phyloP scores from a whole-genome alignment of 2,329 filamentous ascomycete genomes.

The Fusarium sp. region DNA sequence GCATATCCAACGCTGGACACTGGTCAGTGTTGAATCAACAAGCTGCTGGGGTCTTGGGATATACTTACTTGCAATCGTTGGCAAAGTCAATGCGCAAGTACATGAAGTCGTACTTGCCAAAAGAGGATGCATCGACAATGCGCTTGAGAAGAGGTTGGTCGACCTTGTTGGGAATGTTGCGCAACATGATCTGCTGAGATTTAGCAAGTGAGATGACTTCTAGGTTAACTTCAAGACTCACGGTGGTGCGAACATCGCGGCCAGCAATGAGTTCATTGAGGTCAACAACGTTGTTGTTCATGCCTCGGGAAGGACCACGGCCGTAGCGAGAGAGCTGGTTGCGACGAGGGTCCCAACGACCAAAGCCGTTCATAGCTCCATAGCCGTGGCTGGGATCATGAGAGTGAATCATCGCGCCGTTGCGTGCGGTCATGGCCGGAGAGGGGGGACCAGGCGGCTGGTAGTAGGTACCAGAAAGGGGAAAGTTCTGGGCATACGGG shows the following conservation, averaged over 20 bases:
- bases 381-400: conserved; percentile 17
- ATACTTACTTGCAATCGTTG: conserved; percentile 84
- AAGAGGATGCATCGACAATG: conserved; percentile 83
- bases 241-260: conserved; percentile 82
- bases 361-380: background rate
- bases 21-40: conserved; percentile 44
- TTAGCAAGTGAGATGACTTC: background rate
- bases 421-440: conserved; percentile 54
- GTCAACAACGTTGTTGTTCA: conserved; percentile 74
- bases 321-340: conserved; percentile 3
- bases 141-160: conserved; percentile 82
- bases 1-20: conserved; percentile 87
- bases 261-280: conserved; percentile 60
- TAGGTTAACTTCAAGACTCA: conserved; percentile 58
- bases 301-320: background rate
- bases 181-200: conserved; percentile 82
- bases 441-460: conserved; percentile 52
- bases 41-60: background rate
- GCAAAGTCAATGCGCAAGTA: conserved; percentile 93
- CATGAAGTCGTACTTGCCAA: conserved; percentile 92
- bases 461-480: conserved; percentile 44
- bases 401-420: conserved; percentile 58
- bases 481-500: conserved; percentile 34
- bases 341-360: conserved; percentile 44
- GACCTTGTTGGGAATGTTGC: conserved; percentile 94